Evolutionary conservation across 495 filamentous ascomycete genomes (phyloP), one percentile per base, ranked within the genome.

Genomic region (Viridothelium virens): DNA sequence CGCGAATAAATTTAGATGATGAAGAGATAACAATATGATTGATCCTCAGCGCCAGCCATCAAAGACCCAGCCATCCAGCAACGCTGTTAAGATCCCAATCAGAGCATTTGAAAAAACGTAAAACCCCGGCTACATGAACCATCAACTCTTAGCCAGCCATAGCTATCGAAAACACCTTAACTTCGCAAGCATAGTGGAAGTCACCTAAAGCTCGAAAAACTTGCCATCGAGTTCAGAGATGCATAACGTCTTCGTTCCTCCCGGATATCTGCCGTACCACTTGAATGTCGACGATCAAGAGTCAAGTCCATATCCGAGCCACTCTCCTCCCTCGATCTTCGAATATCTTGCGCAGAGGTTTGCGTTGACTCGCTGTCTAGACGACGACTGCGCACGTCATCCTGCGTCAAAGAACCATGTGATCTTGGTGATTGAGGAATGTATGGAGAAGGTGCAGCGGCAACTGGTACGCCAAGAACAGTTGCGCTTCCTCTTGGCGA

Each of bases 321-420:
- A n/a, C 53, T 59, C 53, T 14, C 53, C 6, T 59, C 31, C 36
- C 31, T 59, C 31, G 31, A 33, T 7, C 53, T 36, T 33, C 25
- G 7, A 10, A 34, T 34, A 9, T 59, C 53, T 5, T 14, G 31
- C 10, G 53, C 6, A 34, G 53, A n/a, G 3, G 6, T 14, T 7
- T 59, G 11, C 31, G 53, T 59, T 36, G 53, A 59, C 7, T 59
- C 53, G 18, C 53, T 59, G 1, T 7, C 53, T 36, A 33, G 6
- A 36, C 31, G 53, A 5, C 18, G 1, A 5, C 0, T 34, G 1
- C 5, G 25, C 5, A 31, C 0, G 36, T 59, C 53, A 31, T 36
- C 53, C 18, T 59, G 53, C 31, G 53, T 59, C 53, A 14, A 59
- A 36, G 53, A 59, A 18, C 53, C 7, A 33, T 36, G 53, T 59